Base-by-base conservation (phyloP, 164 flowering plant genomes). In the Sedum album region DNA sequence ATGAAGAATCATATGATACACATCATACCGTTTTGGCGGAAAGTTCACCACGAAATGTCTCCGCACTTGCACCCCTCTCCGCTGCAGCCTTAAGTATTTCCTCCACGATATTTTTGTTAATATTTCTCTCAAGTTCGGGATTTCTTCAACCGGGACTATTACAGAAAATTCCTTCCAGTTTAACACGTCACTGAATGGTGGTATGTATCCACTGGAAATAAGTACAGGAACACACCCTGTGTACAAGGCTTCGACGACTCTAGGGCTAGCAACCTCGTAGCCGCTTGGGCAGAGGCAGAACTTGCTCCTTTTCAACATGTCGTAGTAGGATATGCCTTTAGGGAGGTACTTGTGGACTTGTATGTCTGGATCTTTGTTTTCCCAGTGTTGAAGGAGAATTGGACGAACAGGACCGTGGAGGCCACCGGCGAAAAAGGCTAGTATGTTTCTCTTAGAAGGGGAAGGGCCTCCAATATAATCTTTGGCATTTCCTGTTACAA, bases 271-370 rank as follows among this genome's bases (percentile, higher is more conserved):
- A 4, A 81, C 88, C 68, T 85, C 86, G 35, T 64, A 81, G 36
- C 88, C 88, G 51, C 88, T 85, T 0, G 90, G 86, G 76, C 87
- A 84, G 70, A 84, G 42, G 71, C 87, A 86, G 65, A 74, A 86
- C 76, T 66, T 75, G 75, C 68, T 65, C 15, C 26, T 63, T 0
- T 73, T 69, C 81, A 77, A 76, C 66, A 80, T 8, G 44, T 72
- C 42, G 31, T 39, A 33, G 68, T 82, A 82, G 36, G 74, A 64
- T 28, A 26, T 30, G 5, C 39, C 68, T 23, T 67, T 65, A 0
- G 73, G 73, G 0, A 80, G 74, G 70, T 75, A 75, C 67, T 70
- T 71, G 41, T 74, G 69, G 26, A 81, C 83, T 38, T 68, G 76
- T 17, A 83, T 44, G 5, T 81, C 86, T 20, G 66, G 31, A 60